Percentiles rank a stretch among this genome's conserved stretches.
Conservation (phyloP, 352 stramenopile genomes). For the Globisporangium iwayamae region DNA sequence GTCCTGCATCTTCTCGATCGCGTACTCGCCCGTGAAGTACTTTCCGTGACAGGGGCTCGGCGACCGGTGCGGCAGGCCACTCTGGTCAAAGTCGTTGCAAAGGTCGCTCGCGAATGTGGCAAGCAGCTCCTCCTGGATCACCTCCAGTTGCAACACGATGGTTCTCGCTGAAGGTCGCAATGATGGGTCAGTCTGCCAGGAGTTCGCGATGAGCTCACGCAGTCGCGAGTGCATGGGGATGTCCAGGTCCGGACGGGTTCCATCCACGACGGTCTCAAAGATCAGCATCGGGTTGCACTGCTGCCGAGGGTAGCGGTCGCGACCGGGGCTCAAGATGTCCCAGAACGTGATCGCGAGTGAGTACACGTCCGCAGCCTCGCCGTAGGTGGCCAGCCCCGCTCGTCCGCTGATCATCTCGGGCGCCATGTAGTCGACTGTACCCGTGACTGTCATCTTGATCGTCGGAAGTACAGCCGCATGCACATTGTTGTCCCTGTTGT, state of each 20-base stretch:
- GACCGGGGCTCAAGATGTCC: slow-evolving; percentile 59
- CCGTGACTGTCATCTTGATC: slow-evolving; percentile 60
- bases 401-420: slow-evolving; percentile 61
- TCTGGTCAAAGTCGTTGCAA: slow-evolving; percentile 33
- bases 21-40: slow-evolving; percentile 28
- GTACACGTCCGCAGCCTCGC: slow-evolving; percentile 68
- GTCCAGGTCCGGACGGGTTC: slow-evolving; percentile 44
- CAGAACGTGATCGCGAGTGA: slow-evolving; percentile 59
- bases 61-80: not conserved
- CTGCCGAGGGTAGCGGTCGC: slow-evolving; percentile 38
- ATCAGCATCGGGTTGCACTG: slow-evolving; percentile 44
- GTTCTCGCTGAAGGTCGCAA: slow-evolving; percentile 39
- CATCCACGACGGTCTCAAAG: slow-evolving; percentile 47
- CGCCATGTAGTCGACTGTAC: slow-evolving; percentile 74
- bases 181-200: slow-evolving; percentile 53
- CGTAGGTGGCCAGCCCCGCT: slow-evolving; percentile 46
- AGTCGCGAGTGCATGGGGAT: slow-evolving; percentile 31
- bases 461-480: not conserved
- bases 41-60: slow-evolving; percentile 13
- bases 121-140: slow-evolving; percentile 59
- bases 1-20: slow-evolving; percentile 37
- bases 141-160: slow-evolving; percentile 48
- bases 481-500: not conserved
- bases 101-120: slow-evolving; percentile 43
- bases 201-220: slow-evolving; percentile 49